Evolutionary conservation across 108 stramenopile genomes (phyloP), one percentile per base, ranked within the genome.

Genomic region (Skeletonema menzelii): DNA sequence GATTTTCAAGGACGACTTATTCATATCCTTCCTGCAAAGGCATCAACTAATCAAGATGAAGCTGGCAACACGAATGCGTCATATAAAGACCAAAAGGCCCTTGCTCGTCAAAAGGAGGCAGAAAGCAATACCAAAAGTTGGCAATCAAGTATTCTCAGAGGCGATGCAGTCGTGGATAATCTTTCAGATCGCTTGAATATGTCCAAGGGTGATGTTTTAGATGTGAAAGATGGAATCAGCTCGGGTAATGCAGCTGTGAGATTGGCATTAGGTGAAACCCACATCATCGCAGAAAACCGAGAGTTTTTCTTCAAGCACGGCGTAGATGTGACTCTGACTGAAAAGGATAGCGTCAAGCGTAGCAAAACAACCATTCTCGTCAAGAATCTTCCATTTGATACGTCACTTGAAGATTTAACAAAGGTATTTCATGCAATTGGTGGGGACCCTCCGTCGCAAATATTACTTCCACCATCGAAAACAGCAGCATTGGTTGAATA

Each of bases 131-230:
- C 72, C 14, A 68, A 89, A 35, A 95, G 93, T 17, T 98, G 97
- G 98, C 96, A 95, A 27, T 92, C 97, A 0, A 95, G 95, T 76
- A 95, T 94, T 57, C 88, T 98, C 14, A 94, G 98, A 14, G 88
- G 92, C 1, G 99, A 99, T 82, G 95, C 97, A 2, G 97, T 97
- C 2, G 94, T 98, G 31, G 97, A 97, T 56, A 95, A 92, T 44
- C 61, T 98, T 53, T 96, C 97, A 8, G 90, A 90, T 40, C 83
- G 94, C 8, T 73, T 97, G 59, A 96, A 97, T 28, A 63, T 97
- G 14, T 70, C 80, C 35, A 96, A 95, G 79, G 96, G 93, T 37
- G 97, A 97, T 27, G 77, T 99, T n/a, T 75, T 98, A 37, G 89
- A 93, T 61, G 87, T 91, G 8, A 96, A 94, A 69, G 96, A 95